Evolutionary conservation across 2,329 filamentous ascomycete genomes (phyloP), one percentile per base, ranked within the genome.

Genomic region (Hypomyces rosellus): DNA sequence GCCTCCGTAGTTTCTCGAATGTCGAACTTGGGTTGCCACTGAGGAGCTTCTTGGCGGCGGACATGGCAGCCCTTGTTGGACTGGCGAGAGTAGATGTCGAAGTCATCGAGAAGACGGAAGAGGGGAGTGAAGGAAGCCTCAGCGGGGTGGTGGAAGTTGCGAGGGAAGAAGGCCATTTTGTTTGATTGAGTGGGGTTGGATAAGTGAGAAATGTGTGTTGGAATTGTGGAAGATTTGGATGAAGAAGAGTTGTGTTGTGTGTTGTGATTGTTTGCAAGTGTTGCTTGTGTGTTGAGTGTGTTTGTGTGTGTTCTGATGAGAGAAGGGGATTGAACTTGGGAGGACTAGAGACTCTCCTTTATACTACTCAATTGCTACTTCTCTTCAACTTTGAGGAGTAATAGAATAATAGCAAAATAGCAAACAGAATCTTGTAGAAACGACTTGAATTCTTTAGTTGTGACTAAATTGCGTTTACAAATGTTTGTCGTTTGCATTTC

Each of bases 21-120:
- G 61, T 92, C 88, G 63, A 92, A 92, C 69, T 83, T 86, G 49
- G 88, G 88, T 51, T 80, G 78, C 78, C 89, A 91, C 62, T 78
- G 73, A 44, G 77, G 58, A 51, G 54, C 57, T 25, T 52, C 33
- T 41, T 52, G 50, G 44, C 61, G 61, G 34, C 60, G 61, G 45
- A 59, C 57, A 41, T 58, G 53, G 43, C 59, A 63, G 43, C 56
- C 54, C 52, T 56, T 54, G 44, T 54, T 54, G 34, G 55, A 57
- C 54, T 74, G 69, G 42, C 69, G 70, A 55, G 69, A 71, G 68
- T 82, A 81, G 63, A 68, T 73, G 63, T 84, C 80, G 57, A 80
- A 82, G 67, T 84, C 80, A 59, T 84, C 79, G 45, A 85, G 76
- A 53, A 85, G 74, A 52, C 79, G 79, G 75, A 85, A 82, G 61